Evolutionary conservation across 768 basidiomycete species (phyloP).

Genomic region (Chiua virens): DNA sequence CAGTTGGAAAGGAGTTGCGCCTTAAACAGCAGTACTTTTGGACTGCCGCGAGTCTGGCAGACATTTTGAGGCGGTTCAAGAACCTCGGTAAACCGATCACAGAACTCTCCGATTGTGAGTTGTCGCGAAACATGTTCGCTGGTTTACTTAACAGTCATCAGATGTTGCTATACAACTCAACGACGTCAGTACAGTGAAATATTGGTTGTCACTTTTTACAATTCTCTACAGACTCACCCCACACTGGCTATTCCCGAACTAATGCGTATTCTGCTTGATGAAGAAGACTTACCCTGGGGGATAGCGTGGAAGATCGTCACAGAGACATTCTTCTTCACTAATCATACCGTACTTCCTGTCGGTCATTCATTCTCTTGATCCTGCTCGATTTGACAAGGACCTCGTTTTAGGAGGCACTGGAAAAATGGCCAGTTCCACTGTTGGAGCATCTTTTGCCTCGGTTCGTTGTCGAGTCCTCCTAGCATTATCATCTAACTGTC

Average conservation of each 20-base stretch:
- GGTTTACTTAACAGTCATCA: slow-evolving; percentile 27
- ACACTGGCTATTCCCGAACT: slow-evolving; percentile 94
- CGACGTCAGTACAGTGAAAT: slow-evolving; percentile 52
- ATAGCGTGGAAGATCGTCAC: slow-evolving; percentile 86
- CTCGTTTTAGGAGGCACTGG: slow-evolving; percentile 63
- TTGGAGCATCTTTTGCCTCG: slow-evolving; percentile 83
- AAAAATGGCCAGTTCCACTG: slow-evolving; percentile 92
- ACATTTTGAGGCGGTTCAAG: slow-evolving; percentile 93
- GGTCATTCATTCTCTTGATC: slow-evolving; percentile 26
- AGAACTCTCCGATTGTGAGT: slow-evolving; percentile 79
- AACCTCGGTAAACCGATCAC: slow-evolving; percentile 78
- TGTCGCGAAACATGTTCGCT: background rate
- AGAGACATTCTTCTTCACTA: slow-evolving; percentile 94
- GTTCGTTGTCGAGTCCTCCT: slow-evolving; percentile 31
- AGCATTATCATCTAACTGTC: background rate
- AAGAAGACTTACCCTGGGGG: slow-evolving; percentile 85
- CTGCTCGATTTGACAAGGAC: background rate
- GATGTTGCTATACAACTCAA: slow-evolving; percentile 95
- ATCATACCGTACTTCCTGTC: slow-evolving; percentile 90
- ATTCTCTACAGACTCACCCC: slow-evolving; percentile 75
- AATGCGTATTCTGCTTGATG: slow-evolving; percentile 89
- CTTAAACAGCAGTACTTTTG: slow-evolving; percentile 98
- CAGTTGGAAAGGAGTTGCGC: slow-evolving; percentile 84
- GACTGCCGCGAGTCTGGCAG: slow-evolving; percentile 84
- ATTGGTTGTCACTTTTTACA: background rate